These are phyloP conservation scores for Gossypium herbaceum DNA, from an alignment of 345 rosid genomes.

Conservation along the genomic window DNA sequence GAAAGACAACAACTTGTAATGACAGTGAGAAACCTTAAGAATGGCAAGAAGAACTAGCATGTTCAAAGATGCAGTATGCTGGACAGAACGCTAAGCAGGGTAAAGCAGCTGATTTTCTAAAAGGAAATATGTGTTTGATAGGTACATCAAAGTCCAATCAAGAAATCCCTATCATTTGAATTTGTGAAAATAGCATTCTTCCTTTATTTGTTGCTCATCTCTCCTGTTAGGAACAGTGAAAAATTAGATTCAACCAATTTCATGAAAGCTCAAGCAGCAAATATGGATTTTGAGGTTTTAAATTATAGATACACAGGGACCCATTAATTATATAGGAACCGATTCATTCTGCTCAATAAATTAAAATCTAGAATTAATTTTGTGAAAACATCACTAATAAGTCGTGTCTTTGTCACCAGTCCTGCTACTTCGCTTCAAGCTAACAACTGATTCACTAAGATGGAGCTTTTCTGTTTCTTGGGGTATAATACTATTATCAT, in stretches of 20 bases:
- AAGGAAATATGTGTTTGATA: slow-evolving; percentile 5
- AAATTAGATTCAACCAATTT: not conserved
- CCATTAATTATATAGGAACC: not conserved
- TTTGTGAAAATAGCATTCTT: not conserved
- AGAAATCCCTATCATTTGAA: not conserved
- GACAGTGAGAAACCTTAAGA: slow-evolving; percentile 74
- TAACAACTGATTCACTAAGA: not conserved
- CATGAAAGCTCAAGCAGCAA: not conserved
- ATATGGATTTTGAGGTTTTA: slow-evolving; percentile 4
- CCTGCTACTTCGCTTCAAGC: slow-evolving; percentile 1
- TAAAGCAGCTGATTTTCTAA: slow-evolving; percentile 17
- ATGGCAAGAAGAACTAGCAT: slow-evolving; percentile 55
- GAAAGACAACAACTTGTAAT: slow-evolving; percentile 90
- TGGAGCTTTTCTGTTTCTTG: not conserved
- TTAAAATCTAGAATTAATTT: slow-evolving; percentile 3
- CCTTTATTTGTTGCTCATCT: not conserved
- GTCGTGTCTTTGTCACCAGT: not conserved
- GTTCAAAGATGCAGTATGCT: slow-evolving; percentile 4
- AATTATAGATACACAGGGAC: not conserved
- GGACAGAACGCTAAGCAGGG: slow-evolving; percentile 1
- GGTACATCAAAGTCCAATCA: slow-evolving; percentile 8
- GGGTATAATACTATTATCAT: not conserved
- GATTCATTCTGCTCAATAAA: not conserved
- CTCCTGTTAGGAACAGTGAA: not conserved
- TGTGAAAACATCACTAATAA: not conserved